These are phyloP conservation scores for Bipolaris gigantea DNA, from an alignment of 2,329 filamentous ascomycete genomes.

Conservation along the genomic window DNA sequence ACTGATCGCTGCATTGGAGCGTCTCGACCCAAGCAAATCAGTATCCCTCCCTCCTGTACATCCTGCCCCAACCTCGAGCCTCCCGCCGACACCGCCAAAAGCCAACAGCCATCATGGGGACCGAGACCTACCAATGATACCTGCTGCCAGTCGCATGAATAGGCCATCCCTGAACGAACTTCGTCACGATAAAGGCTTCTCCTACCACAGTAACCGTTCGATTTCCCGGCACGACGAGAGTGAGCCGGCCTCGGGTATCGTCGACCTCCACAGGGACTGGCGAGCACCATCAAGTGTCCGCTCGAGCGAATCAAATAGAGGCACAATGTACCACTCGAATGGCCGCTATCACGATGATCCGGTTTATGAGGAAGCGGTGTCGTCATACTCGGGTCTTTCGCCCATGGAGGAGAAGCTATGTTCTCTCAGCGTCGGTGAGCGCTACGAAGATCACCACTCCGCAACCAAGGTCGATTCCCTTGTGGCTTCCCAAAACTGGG, in stretches of 20 bases:
- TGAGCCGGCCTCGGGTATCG: constrained; percentile 19
- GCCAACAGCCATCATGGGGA: constrained; percentile 11
- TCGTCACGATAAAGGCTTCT: constrained; percentile 15
- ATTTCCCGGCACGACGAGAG: constrained; percentile 23
- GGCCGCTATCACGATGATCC: constrained; percentile 25
- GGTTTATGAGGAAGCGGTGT: constrained; percentile 25
- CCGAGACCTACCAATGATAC: constrained; percentile 10
- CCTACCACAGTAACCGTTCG: constrained; percentile 16
- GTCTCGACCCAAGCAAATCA: constrained; percentile 45
- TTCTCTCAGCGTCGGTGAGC: constrained; percentile 28
- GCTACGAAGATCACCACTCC: constrained; percentile 25
- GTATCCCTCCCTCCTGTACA: constrained; percentile 24
- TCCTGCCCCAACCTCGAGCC: constrained; percentile 37
- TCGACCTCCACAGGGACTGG: constrained; percentile 35
- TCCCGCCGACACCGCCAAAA: constrained; percentile 34
- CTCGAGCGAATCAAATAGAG: constrained; percentile 32
- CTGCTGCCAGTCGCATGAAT: constrained; percentile 11
- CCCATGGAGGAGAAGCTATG: constrained; percentile 32
- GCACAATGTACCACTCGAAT: constrained; percentile 31
- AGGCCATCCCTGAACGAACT: constrained; percentile 26
- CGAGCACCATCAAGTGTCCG: constrained; percentile 34
- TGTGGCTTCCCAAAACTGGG: constrained; percentile 19
- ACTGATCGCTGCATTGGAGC: constrained; percentile 65
- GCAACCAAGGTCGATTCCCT: constrained; percentile 24
- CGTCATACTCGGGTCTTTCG: constrained; percentile 25